Evolutionary conservation across 2,329 filamentous ascomycete species (phyloP), one percentile per base, ranked within the genome.

Genomic region (Beauveria caledonica): DNA sequence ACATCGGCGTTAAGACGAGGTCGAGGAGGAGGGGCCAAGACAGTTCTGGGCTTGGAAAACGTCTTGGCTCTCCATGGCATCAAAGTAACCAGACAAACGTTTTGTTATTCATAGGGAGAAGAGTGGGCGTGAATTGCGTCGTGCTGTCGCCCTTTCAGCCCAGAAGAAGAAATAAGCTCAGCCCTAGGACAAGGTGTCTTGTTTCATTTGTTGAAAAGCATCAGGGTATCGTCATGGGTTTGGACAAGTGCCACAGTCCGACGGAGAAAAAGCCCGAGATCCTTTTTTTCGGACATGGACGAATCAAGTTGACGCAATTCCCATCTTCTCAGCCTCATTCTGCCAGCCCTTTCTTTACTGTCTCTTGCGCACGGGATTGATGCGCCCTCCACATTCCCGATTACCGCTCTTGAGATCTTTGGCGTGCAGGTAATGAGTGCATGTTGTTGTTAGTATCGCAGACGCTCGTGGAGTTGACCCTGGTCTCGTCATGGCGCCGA

Each of bases 91-190:
- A 33, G 29, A 33, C 29, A 33, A 33, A 33, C 11, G 5, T 13
- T 36, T 11, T 36, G 11, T 36, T 2, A 36, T 13, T 13, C 2
- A 10, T 33, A 33, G 29, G 29, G 5, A 15, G 13, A 10, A 17
- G 23, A 5, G 8, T 19, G 13, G 48, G 48, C 17, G 13, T 49
- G 23, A 2, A 21, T 8, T 13, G 6, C 29, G 25, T 46, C 42
- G 42, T 56, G n/a, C 19, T 48, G 21, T 48, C 10, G 13, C 52
- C 17, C 21, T 55, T 15, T 25, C 25, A 39, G 15, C 42, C 25
- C 25, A 21, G 40, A 33, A 46, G 25, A 49, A 57, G 44, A 40
- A 57, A 57, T 57, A 57, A 57, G 54, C 54, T 57, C 54, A 57
- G 54, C 54, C 54, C 54, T 57, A 57, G 45, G 54, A 40, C 29